Conservation (phyloP, 129 eudicot species). For the Centrapalus pauciflorus region DNA sequence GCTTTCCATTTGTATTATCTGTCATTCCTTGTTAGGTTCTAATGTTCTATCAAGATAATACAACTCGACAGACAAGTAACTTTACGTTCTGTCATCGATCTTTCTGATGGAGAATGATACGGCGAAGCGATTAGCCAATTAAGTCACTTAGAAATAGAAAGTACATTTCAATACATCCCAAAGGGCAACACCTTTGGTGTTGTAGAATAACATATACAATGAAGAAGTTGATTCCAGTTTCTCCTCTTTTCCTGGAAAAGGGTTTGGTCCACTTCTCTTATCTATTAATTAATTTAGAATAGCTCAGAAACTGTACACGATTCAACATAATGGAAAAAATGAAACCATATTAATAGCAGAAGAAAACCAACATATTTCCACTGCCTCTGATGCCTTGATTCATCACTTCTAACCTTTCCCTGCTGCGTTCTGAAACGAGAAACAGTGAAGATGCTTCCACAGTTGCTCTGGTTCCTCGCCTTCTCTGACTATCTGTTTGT, state of each 20-base stretch:
- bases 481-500: slow-evolving; percentile 29
- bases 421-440: slow-evolving; percentile 31
- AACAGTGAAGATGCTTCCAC: slow-evolving; percentile 40
- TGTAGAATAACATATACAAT: slow-evolving; percentile 10
- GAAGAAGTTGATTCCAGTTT: slow-evolving; percentile 7
- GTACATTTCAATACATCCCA: background rate
- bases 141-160: background rate
- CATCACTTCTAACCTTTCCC: slow-evolving; percentile 11
- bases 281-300: slow-evolving; percentile 10
- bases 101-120: background rate
- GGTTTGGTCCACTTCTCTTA: background rate
- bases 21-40: too few species aligned
- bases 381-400: slow-evolving; percentile 16
- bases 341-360: background rate
- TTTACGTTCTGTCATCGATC: background rate
- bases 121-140: background rate
- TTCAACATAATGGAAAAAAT: slow-evolving; percentile 22
- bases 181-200: background rate
- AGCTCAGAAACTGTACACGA: slow-evolving; percentile 26
- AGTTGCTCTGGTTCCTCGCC: slow-evolving; percentile 36
- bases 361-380: background rate
- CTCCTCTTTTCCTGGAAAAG: slow-evolving; percentile 3
- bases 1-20: too few species aligned
- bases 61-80: too few species aligned
- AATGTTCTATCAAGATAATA: too few species aligned